Percentiles rank a stretch among this genome's conserved stretches.
Conservation (phyloP, 83 land plant species). For the Picea engelmannii region DNA sequence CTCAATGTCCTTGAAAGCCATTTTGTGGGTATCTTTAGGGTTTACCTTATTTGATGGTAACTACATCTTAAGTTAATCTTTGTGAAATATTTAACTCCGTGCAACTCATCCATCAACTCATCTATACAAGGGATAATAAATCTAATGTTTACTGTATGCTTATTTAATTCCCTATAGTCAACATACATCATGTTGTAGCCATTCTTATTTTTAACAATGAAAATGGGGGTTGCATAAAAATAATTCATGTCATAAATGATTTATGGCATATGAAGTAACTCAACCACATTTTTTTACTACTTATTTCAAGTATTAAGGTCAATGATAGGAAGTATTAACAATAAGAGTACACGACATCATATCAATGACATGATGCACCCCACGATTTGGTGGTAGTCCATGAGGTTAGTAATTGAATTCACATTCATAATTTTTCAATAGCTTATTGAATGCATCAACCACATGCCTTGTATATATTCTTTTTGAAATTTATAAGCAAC, state of each 20-base stretch:
- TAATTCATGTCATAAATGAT: neutral
- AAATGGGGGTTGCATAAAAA: neutral
- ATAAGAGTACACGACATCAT: neutral
- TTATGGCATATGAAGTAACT: neutral
- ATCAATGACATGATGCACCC: neutral
- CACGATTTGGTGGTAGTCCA: neutral
- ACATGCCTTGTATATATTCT: too few relatives aligned
- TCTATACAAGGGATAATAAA: neutral
- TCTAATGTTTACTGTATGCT: neutral
- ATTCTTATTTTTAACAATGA: neutral
- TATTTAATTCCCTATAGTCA: neutral
- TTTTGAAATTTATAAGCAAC: neutral
- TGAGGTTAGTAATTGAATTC: neutral
- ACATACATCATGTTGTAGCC: neutral
- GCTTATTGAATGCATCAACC: neutral
- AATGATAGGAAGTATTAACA: neutral
- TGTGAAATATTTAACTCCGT: neutral
- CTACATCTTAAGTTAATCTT: neutral
- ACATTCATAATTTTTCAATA: neutral
- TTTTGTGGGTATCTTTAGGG: neutral
- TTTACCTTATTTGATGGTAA: neutral
- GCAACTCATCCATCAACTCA: neutral
- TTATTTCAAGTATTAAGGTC: neutral
- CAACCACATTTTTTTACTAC: neutral
- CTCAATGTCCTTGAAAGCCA: neutral